Conservation (phyloP, 2,329 filamentous ascomycete species). For the Sporothrix brunneoviolacea region DNA sequence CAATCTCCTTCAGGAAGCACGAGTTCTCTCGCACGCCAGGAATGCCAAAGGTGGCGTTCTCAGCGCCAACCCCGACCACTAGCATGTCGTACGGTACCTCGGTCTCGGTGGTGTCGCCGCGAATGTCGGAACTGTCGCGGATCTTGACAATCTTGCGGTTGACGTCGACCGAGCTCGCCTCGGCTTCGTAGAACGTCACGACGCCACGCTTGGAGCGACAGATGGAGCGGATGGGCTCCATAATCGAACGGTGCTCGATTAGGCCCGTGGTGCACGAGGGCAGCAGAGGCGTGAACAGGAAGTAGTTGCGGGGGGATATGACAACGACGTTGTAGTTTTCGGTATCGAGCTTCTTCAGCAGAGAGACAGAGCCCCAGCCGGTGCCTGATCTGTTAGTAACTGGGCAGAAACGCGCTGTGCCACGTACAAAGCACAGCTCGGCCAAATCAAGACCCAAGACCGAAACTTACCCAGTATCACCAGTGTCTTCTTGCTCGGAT, state of each 20-base stretch:
- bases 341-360: constrained; percentile 97
- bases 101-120: constrained; percentile 72
- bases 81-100: constrained; percentile 98
- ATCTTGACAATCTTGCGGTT: constrained; percentile 84
- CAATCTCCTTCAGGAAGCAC: constrained; percentile 98
- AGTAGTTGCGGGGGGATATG: constrained; percentile 97
- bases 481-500: constrained; percentile 91
- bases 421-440: no score
- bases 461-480: constrained; percentile 84
- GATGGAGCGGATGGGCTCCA: constrained; percentile 97
- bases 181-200: constrained; percentile 97
- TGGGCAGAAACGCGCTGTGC: not conserved
- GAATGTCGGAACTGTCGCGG: constrained; percentile 87
- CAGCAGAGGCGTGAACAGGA: constrained; percentile 95
- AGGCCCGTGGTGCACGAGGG: constrained; percentile 96
- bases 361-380: constrained; percentile 90
- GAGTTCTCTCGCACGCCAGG: constrained; percentile 91
- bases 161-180: constrained; percentile 90
- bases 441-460: no score
- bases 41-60: constrained; percentile 98
- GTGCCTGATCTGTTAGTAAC: constrained; percentile 56
- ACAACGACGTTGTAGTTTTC: constrained; percentile 99
- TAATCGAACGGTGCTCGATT: constrained; percentile 98
- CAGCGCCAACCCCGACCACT: constrained; percentile 91
- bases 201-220: constrained; percentile 87